phyloP scores from a whole-genome alignment of 768 basidiomycete species.

The Lepiota venenata region DNA sequence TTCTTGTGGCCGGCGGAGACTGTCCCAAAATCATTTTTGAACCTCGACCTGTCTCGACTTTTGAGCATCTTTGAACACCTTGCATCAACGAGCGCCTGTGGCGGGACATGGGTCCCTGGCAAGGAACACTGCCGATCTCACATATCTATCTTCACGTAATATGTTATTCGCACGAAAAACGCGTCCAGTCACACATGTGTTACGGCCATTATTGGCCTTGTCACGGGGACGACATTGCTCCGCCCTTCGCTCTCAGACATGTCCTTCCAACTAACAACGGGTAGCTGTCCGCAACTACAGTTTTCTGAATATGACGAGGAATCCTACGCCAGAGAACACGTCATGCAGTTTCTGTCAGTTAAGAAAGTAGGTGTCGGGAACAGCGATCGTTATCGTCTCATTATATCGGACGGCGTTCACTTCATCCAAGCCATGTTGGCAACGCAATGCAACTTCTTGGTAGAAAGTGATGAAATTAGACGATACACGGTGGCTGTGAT shows the following conservation, averaged over 20 bases:
- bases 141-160: too few relatives aligned
- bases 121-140: too few relatives aligned
- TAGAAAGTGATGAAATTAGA: conserved; percentile 56
- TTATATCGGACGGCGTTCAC: conserved; percentile 85
- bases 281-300: conserved; percentile 50
- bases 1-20: too few relatives aligned
- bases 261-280: conserved; percentile 51
- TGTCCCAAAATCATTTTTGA: conserved; percentile 33
- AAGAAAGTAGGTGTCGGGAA: conserved; percentile 61
- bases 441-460: conserved; percentile 79
- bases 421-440: conserved; percentile 95
- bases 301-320: conserved; percentile 40
- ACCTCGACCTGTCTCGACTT: conserved; percentile 18
- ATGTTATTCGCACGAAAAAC: conserved; percentile 9
- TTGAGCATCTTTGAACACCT: too few relatives aligned
- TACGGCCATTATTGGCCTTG: conserved; percentile 14
- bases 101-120: too few relatives aligned
- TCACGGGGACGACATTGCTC: conserved; percentile 7
- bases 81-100: too few relatives aligned
- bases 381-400: conserved; percentile 68
- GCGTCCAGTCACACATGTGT: conserved; percentile 25
- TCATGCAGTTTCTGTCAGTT: conserved; percentile 79
- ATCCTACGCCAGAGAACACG: conserved; percentile 40
- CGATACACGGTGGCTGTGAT: conserved; percentile 70
- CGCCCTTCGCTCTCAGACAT: too few relatives aligned